These are phyloP conservation scores for Fraxinus dipetala DNA, from an alignment of 305 asterid genomes.

Conservation along the genomic window DNA sequence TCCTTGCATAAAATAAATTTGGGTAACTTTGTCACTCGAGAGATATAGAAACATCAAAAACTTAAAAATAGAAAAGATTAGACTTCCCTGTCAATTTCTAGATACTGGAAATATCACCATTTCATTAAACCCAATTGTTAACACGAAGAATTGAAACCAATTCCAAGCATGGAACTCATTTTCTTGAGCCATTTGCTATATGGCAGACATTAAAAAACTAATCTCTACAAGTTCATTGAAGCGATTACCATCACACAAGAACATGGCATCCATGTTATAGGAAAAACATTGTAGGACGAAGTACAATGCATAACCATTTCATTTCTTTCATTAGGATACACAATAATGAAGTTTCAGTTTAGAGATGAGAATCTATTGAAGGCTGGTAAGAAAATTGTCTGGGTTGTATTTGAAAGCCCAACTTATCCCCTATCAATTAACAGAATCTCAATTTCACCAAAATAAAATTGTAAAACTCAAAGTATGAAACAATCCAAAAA, in stretches of 20 bases:
- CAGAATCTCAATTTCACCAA: conserved; percentile 2
- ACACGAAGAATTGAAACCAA: neutral
- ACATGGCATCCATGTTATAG: neutral
- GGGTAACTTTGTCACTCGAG: neutral
- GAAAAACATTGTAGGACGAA: neutral
- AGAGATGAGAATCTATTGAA: neutral
- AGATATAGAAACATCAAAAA: neutral
- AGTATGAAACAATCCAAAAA: neutral
- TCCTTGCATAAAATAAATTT: conserved; percentile 12
- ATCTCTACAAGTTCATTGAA: neutral
- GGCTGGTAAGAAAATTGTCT: neutral
- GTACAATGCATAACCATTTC: neutral
- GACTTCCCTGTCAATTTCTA: neutral
- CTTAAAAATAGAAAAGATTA: neutral
- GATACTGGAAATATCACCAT: neutral
- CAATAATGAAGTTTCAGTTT: neutral
- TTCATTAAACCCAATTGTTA: neutral
- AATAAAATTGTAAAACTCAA: neutral
- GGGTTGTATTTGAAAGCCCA: neutral
- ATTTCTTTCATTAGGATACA: neutral
- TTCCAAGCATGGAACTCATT: neutral
- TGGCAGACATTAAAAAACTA: neutral
- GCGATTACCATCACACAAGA: neutral
- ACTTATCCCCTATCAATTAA: conserved; percentile 8
- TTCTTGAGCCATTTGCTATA: neutral